A percentile compares a stretch with the other conserved stretches of the same genome.
Evolutionary conservation across 2,329 filamentous ascomycete species (phyloP).

Genomic region (Epichloe festucae): DNA sequence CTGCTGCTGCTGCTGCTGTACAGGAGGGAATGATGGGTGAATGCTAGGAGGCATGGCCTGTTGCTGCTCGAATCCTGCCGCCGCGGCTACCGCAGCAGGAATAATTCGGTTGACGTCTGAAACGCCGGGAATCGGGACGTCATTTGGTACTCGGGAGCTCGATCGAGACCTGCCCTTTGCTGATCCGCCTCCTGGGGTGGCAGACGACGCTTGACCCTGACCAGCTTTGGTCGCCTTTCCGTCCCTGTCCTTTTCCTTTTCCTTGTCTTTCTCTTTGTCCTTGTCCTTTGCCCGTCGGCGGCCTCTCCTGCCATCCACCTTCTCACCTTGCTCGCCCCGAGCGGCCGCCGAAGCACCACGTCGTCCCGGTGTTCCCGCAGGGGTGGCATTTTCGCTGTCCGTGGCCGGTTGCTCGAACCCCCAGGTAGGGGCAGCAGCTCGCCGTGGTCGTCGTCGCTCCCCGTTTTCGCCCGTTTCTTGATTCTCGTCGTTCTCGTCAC

Average conservation of each 20-base stretch:
- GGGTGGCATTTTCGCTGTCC: conserved; percentile 47
- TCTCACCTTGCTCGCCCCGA: conserved; percentile 34
- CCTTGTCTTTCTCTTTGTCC: conserved; percentile 10
- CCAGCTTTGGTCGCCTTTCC: conserved; percentile 26
- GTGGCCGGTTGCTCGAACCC: conserved; percentile 44
- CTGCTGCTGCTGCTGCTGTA: neutral
- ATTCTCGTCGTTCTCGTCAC: conserved; percentile 41
- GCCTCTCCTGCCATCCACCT: conserved; percentile 26
- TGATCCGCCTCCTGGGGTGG: conserved; percentile 24
- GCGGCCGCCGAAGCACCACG: conserved; percentile 27
- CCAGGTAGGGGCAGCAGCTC: conserved; percentile 60
- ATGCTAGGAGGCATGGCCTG: conserved; percentile 10
- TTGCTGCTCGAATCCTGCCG: conserved; percentile 29
- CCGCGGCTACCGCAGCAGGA: conserved; percentile 5
- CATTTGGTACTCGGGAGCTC: conserved; percentile 34
- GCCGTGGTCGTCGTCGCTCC: conserved; percentile 46
- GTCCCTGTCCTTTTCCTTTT: conserved; percentile 19
- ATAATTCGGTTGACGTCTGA: neutral
- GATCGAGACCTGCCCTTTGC: conserved; percentile 40
- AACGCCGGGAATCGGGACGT: conserved; percentile 9
- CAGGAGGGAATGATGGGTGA: conserved; percentile 26
- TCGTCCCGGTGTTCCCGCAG: conserved; percentile 43
- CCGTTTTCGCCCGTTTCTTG: conserved; percentile 46
- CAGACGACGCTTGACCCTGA: conserved; percentile 29
- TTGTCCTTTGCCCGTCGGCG: conserved; percentile 29